Evolutionary conservation across 148 eudicot genomes (phyloP), one percentile per base, ranked within the genome.

Genomic region (Silene latifolia): DNA sequence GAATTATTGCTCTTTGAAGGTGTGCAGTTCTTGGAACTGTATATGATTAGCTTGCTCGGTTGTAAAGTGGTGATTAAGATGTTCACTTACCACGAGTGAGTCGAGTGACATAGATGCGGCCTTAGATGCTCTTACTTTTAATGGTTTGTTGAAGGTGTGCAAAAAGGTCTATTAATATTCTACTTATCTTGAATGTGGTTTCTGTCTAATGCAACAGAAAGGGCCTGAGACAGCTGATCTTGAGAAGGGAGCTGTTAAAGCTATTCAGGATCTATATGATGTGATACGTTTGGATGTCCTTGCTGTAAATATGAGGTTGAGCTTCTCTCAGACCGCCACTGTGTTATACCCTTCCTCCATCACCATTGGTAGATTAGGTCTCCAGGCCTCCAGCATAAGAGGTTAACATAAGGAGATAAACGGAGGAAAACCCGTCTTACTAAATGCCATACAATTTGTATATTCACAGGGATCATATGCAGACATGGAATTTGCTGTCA

Each of bases 181-280:
- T 51, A 54, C 19, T 76, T 51, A 46, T 71, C 57, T 73, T 29
- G 29, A 35, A 32, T 69, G 72, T 81, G 56, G 44, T 66, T 67
- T 56, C 48, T 21, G n/a, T 62, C 39, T 54, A 46, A 21, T 54
- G 32, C 51, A 63, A 78, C 82, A 95, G 99, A 92, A 86, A 95
- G 88, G 84, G 73, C 81, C 76, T 14, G 90, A 87, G 67, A 84
- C 91, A 25, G 85, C 88, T 24, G 97, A 89, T 78, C 89, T 87
- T 60, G 82, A 85, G 74, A 90, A 79, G 80, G 97, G 99, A 72
- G 99, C 97, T 32, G 86, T 95, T 60, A 92, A 95, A 86, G 96
- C 99, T 75, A 84, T 90, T 76, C 96, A 88, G 72, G 99, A 95
- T 87, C 92, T 95, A 27, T 92, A 95, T 83, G 99, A 95, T 86